phyloP scores from a whole-genome alignment of 2,329 filamentous ascomycete genomes.

The Aspergillus sergii region DNA sequence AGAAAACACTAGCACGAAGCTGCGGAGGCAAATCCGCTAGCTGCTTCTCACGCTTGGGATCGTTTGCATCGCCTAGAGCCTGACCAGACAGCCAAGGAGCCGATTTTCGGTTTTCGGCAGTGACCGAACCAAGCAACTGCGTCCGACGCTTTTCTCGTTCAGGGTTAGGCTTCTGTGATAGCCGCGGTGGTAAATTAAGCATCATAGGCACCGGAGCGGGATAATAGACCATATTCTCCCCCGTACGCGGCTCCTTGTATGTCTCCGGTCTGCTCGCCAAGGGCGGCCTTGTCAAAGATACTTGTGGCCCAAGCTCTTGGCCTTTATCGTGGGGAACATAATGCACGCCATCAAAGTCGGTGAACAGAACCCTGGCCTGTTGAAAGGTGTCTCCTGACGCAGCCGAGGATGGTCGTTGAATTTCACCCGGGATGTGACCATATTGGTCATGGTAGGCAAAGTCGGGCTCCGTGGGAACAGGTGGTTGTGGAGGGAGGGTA shows the following conservation, averaged over 20 bases:
- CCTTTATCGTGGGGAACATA: slow-evolving; percentile 36
- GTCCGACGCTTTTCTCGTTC: slow-evolving; percentile 72
- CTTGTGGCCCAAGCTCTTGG: slow-evolving; percentile 29
- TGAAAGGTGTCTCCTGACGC: slow-evolving; percentile 51
- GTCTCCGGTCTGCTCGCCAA: slow-evolving; percentile 41
- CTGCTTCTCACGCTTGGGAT: slow-evolving; percentile 33
- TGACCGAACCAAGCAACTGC: slow-evolving; percentile 69
- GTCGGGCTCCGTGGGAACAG: slow-evolving; percentile 9
- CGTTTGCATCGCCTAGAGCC: slow-evolving; percentile 20
- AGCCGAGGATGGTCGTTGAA: slow-evolving; percentile 41
- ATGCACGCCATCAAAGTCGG: slow-evolving; percentile 55
- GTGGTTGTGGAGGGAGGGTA: slow-evolving; percentile 6
- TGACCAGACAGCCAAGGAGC: slow-evolving; percentile 47
- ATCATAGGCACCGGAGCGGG: slow-evolving; percentile 91
- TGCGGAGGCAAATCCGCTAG: slow-evolving; percentile 71
- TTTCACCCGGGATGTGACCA: slow-evolving; percentile 17
- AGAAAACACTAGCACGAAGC: slow-evolving; percentile 87
- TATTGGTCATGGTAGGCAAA: slow-evolving; percentile 23
- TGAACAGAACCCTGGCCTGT: slow-evolving; percentile 48
- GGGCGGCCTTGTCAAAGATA: slow-evolving; percentile 44
- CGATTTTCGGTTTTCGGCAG: slow-evolving; percentile 56
- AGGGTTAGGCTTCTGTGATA: slow-evolving; percentile 71
- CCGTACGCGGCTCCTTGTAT: slow-evolving; percentile 53
- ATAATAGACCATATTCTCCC: slow-evolving; percentile 88
- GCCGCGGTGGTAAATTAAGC: slow-evolving; percentile 85